Conservation (phyloP, 2,329 filamentous ascomycete species). For the Verticillium alfalfae region DNA sequence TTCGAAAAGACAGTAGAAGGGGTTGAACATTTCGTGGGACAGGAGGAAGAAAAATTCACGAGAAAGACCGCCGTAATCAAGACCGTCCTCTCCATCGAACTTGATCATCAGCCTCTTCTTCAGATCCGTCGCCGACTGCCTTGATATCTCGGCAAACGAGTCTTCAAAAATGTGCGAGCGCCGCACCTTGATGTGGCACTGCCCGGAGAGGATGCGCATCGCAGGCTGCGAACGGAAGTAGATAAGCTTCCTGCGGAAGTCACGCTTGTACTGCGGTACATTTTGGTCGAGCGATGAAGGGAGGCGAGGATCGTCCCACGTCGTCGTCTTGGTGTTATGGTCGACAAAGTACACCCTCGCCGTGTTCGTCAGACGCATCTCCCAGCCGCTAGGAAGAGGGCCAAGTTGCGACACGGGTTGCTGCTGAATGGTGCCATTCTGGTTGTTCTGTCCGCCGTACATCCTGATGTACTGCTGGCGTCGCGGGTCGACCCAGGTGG, state of each 20-base stretch:
- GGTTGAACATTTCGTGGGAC: slow-evolving; percentile 99
- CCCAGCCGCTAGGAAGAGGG: slow-evolving; percentile 93
- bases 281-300: slow-evolving; percentile 97
- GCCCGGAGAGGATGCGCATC: slow-evolving; percentile 88
- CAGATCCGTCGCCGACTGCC: slow-evolving; percentile 88
- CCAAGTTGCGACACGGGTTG: slow-evolving; percentile 96
- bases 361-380: slow-evolving; percentile 98
- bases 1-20: slow-evolving; percentile 98
- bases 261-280: slow-evolving; percentile 98
- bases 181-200: slow-evolving; percentile 97
- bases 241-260: slow-evolving; percentile 95
- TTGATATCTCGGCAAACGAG: slow-evolving; percentile 96
- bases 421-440: slow-evolving; percentile 85
- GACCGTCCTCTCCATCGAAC: slow-evolving; percentile 95
- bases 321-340: slow-evolving; percentile 99
- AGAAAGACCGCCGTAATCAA: slow-evolving; percentile 96
- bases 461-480: slow-evolving; percentile 97
- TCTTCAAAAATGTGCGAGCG: slow-evolving; percentile 98
- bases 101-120: slow-evolving; percentile 99
- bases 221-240: slow-evolving; percentile 99
- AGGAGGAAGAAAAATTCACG: slow-evolving; percentile 99
- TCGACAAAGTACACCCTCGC: slow-evolving; percentile 98
- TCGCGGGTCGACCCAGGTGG: slow-evolving; percentile 96
- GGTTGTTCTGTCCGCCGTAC: slow-evolving; percentile 84
- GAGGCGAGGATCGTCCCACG: slow-evolving; percentile 94